Base-by-base conservation (phyloP, 192 early-diverging fungal genomes). In the Coemansia sp. region DNA sequence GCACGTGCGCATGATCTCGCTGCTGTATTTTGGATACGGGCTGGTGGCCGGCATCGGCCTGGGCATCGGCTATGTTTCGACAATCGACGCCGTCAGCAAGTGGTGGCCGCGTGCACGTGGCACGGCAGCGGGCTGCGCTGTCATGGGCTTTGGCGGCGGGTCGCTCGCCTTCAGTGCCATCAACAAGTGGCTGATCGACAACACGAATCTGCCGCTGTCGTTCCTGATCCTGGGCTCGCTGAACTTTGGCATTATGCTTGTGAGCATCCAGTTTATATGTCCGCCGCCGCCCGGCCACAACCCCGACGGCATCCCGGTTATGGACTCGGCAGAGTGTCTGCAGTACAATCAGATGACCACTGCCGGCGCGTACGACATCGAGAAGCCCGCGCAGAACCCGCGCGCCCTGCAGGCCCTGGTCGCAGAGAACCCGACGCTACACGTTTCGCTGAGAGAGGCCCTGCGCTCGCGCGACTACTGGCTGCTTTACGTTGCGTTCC, bases 111-210 rank as follows among this genome's bases (percentile, higher is more conserved):
- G 80, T 21, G 73, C 76, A 2, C 79, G 84, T 21, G 86, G 84
- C 14, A 69, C 83, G 4, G 84, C 84, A 6, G 79, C 83, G 25
- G 84, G 84, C 10, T 69, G 86, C 31, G 88, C 88, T 12, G 89
- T 89, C 54, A 86, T 85, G 69, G 88, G 87, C 6, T 91, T 91
- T 69, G 90, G 87, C 42, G 87, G 82, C 25, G 90, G 90, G 1
- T 83, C 85, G 18, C 85, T 89, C 52, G 85, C 87, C 12, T 85
- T 86, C 53, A 84, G 87, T 44, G 82, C 81, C 63, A 82, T 86
- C 45, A 87, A 86, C 46, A 80, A 83, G 31, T 70, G 69, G 49
- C 82, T 91, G 14, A 64, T 89, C 43, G 77, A 80, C 16, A 35
- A 65, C 42, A 71, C 82, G 0, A 85, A 81, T 18, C 68, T 89